Evolutionary conservation across 2,329 filamentous ascomycete genomes (phyloP), one percentile per base, ranked within the genome.

Genomic region (Coniella lustricola): DNA sequence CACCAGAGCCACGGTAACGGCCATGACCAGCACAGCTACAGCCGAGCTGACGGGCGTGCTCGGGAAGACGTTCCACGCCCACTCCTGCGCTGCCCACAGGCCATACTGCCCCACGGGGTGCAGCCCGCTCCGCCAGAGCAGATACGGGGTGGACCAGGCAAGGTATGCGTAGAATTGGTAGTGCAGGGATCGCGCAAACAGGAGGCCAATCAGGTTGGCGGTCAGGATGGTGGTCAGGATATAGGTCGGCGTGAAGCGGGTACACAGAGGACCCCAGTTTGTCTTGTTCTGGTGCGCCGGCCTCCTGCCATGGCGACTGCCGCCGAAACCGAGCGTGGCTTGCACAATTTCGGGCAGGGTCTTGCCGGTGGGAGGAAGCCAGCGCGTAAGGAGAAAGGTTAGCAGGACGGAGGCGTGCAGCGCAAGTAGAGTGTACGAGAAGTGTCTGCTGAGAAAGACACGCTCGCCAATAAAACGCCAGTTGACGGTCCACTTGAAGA

Each of bases 401-500:
- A 73, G 57, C 20, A 96, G 74, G n/a, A 90, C 71, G 8, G 71
- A 64, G 21, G 72, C 70, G 63, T 96, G 89, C 48, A 79, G 61
- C 2, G 66, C 72, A 21, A 95, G 72, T 44, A 96, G 74, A 13
- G 69, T 65, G 16, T 84, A 57, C 21, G 89, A 80, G 62, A 95
- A 94, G 2, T 69, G 63, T 51, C 71, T 77, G 56, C 75, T 77
- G 40, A 94, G 75, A 59, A 98, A 98, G 0, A 71, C 67, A 7
- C 86, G 79, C 66, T 96, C 90, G 14, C 86, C 84, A n/a, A 96
- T 69, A 64, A 97, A 97, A 46, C 90, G 82, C 93, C 93, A 98
- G 67, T 98, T 98, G 57, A 98, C 93, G 0, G 93, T 98, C 93
- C 93, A 98, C 68, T 91, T 90, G 74, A 91, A 97, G 59, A 95